Conservation (phyloP, 345 rosid genomes). For the Trapa incisa region DNA sequence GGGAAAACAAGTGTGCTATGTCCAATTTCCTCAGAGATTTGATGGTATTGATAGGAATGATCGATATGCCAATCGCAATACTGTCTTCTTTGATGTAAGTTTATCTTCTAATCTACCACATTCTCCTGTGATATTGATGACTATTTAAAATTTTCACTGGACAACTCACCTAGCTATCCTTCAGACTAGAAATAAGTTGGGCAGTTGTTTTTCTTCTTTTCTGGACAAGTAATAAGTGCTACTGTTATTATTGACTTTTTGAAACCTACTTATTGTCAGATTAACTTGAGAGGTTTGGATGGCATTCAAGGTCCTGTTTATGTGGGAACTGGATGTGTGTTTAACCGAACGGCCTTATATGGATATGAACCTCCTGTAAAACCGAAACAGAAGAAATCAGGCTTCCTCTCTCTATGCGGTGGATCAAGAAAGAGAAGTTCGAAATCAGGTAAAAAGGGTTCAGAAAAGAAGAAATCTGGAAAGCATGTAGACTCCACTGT, state of each 20-base stretch:
- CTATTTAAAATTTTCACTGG: background rate
- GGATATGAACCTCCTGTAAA: slow-evolving; percentile 52
- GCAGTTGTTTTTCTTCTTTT: too few species aligned
- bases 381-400: slow-evolving; percentile 67
- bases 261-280: slow-evolving; percentile 20
- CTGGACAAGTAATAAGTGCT: background rate
- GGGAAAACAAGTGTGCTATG: slow-evolving; percentile 80
- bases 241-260: background rate
- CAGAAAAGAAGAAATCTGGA: slow-evolving; percentile 76
- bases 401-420: slow-evolving; percentile 68
- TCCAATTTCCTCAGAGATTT: slow-evolving; percentile 88
- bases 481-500: slow-evolving; percentile 83
- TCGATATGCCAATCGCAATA: slow-evolving; percentile 81
- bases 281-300: slow-evolving; percentile 88
- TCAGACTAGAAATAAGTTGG: background rate
- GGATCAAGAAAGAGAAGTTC: slow-evolving; percentile 77
- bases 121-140: too few species aligned
- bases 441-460: slow-evolving; percentile 58
- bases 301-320: slow-evolving; percentile 98
- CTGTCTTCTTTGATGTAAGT: slow-evolving; percentile 86
- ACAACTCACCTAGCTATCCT: background rate
- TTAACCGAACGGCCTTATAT: slow-evolving; percentile 48
- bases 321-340: slow-evolving; percentile 97
- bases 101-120: background rate
- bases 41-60: slow-evolving; percentile 85